These are phyloP conservation scores for Boletus subluridellus DNA, from an alignment of 1,284 basidiomycete species.

Conservation along the genomic window DNA sequence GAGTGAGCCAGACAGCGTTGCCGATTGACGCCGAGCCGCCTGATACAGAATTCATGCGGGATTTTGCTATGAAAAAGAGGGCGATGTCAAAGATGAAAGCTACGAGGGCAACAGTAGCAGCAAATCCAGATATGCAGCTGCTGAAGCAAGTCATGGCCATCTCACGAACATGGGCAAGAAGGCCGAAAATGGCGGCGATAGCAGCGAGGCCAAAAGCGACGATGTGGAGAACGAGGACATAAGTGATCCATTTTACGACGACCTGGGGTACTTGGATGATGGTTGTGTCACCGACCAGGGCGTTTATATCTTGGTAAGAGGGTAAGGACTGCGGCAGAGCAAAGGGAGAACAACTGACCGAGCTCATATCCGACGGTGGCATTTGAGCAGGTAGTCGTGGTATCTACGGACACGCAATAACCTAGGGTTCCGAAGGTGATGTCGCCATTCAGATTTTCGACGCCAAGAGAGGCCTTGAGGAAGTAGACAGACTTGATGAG, in stretches of 20 bases:
- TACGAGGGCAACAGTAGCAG: slow-evolving; percentile 66
- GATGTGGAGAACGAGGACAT: slow-evolving; percentile 83
- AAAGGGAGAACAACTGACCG: slow-evolving; percentile 46
- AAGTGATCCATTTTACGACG: slow-evolving; percentile 86
- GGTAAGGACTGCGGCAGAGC: slow-evolving; percentile 12
- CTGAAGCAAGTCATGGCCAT: slow-evolving; percentile 84
- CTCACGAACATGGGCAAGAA: slow-evolving; percentile 81
- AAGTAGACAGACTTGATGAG: slow-evolving; percentile 82
- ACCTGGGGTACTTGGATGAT: slow-evolving; percentile 69
- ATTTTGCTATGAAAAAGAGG: slow-evolving; percentile 80
- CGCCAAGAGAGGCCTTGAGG: slow-evolving; percentile 66
- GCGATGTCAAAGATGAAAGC: slow-evolving; percentile 86
- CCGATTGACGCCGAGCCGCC: slow-evolving; percentile 75
- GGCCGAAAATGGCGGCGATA: slow-evolving; percentile 71
- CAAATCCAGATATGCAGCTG: slow-evolving; percentile 75
- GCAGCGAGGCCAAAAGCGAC: slow-evolving; percentile 72
- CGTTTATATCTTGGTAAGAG: slow-evolving; percentile 64
- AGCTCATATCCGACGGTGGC: slow-evolving; percentile 81
- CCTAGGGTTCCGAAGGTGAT: slow-evolving; percentile 84
- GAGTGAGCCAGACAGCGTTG: slow-evolving; percentile 79
- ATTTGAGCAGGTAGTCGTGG: slow-evolving; percentile 67
- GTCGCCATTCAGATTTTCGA: slow-evolving; percentile 50
- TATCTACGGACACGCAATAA: slow-evolving; percentile 64
- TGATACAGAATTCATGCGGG: slow-evolving; percentile 65
- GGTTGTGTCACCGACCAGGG: slow-evolving; percentile 65